Conservation (phyloP, 768 basidiomycete genomes). For the Tulasnella sp. region DNA sequence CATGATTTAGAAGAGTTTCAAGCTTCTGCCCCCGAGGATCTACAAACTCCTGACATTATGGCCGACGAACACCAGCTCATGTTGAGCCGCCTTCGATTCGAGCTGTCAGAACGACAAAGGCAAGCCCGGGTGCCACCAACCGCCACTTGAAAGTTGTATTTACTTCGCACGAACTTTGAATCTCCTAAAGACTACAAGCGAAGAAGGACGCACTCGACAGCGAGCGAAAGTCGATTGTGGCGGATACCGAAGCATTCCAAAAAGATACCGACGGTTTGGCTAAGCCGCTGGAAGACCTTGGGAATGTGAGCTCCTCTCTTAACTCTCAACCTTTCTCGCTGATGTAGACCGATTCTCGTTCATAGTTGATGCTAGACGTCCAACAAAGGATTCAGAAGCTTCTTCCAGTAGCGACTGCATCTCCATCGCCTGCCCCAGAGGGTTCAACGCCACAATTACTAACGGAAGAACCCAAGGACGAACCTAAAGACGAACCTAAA, state of each 20-base stretch:
- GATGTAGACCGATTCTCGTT: neutral
- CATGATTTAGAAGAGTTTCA: conserved; percentile 67
- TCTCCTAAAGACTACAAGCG: conserved; percentile 57
- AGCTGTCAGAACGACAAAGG: conserved; percentile 85
- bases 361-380: conserved; percentile 14
- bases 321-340: neutral
- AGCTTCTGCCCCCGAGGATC: conserved; percentile 63
- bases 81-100: conserved; percentile 82
- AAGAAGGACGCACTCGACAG: conserved; percentile 62
- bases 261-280: conserved; percentile 54
- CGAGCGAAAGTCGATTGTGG: conserved; percentile 75
- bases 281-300: conserved; percentile 16
- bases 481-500: neutral
- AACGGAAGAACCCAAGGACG: neutral
- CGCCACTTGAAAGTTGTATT: neutral
- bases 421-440: neutral
- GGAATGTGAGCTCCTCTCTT: neutral
- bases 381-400: conserved; percentile 14
- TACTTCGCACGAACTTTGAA: neutral
- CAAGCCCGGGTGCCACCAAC: conserved; percentile 39
- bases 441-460: neutral
- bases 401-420: neutral
- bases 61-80: conserved; percentile 76
- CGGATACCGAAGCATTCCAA: conserved; percentile 70
- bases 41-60: conserved; percentile 57